Base-by-base conservation (phyloP, 2,329 filamentous ascomycete species). In the Diaporthe aspalathi region DNA sequence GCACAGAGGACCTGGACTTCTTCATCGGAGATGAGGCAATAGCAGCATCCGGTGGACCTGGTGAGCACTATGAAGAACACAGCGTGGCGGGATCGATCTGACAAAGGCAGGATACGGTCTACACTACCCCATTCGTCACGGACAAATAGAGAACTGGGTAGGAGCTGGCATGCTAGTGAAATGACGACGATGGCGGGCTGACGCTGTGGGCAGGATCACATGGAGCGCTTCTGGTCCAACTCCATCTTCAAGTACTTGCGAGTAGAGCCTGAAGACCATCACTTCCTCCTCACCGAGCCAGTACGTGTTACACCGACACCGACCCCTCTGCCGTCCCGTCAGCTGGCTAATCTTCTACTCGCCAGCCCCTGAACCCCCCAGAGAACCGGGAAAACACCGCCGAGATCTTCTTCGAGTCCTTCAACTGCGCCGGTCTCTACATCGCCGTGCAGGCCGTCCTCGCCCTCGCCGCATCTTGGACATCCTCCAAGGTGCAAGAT, bases 191-290 rank as follows among this genome's bases (percentile, higher is more conserved):
- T 47, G 52, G 16, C 47, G 60, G 43, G 65, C 80, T 82, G 74
- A 83, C 78, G 73, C 11, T 54, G 73, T 68, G 72, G 17, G 7
- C 76, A 96, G 93, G 96, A 99, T 84, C 94, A 98, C 79, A 99
- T 99, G 96, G 96, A 99, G 83, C 92, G 96, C 74, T 99, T 98
- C 86, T 99, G 96, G 96, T 98, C 97, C 76, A 98, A 98, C 86
- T 99, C 96, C 74, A 99, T 99, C 84, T 99, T 99, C 90, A 99
- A 99, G 83, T 99, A 99, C 80, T 89, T 99, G 67, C 91, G 96
- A 78, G 96, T 99, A 76, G 96, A 99, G 84, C 96, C 96, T 38
- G 96, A 99, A 84, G 96, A 99, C 81, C 96, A 99, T 83, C 95
- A 97, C 86, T 99, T 99, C 83, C 91, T 99, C 74, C 91, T 99